Base-by-base conservation (phyloP, 768 basidiomycete genomes). In the Russula brevipes region DNA sequence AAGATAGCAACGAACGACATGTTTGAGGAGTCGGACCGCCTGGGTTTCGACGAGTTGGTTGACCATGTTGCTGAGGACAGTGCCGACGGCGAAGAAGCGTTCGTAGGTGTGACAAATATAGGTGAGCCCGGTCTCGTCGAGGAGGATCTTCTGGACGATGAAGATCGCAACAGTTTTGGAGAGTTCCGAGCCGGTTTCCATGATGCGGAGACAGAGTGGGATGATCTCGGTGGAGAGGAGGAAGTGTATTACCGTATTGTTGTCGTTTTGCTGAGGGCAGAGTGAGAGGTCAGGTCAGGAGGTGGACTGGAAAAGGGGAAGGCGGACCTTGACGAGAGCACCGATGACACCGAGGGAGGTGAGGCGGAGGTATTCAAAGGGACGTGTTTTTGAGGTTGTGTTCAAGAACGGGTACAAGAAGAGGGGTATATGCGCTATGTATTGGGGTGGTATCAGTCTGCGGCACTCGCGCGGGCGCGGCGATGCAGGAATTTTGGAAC, bases 81-180 rank as follows among this genome's bases (percentile, higher is more conserved):
- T 97, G 17, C 96, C 97, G 58, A 99, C 97, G 14, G 97, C 97
- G 74, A 98, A 98, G 78, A 99, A 99, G 57, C 97, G 84, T 74
- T 99, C 97, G 73, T 99, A 99, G n/a, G 97, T 99, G 76, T 99
- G 97, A 70, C 97, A 98, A 71, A 98, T 99, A 75, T 99, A 99
- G 16, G 94, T 95, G 63, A 99, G 78, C 19, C 97, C 97, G 3
- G 96, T 94, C 75, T 99, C 97, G 74, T 99, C 97, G 57, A 98
- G 82, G 16, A 99, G 81, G 63, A 93, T 92, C 71, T 99, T 99
- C 75, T 99, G 97, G 4, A 99, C 97, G 71, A 99, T 99, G 76
- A 99, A 99, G 71, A 99, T 99, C 47, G 97, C 97, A 50, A 99
- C 97, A 0, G 97, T 99, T 78, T 99, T 99, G 62, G 91, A 94